A percentile compares a stretch with the other conserved stretches of the same genome.
Conservation (phyloP, 805 yeast species). For the Metschnikowia rubicola region DNA sequence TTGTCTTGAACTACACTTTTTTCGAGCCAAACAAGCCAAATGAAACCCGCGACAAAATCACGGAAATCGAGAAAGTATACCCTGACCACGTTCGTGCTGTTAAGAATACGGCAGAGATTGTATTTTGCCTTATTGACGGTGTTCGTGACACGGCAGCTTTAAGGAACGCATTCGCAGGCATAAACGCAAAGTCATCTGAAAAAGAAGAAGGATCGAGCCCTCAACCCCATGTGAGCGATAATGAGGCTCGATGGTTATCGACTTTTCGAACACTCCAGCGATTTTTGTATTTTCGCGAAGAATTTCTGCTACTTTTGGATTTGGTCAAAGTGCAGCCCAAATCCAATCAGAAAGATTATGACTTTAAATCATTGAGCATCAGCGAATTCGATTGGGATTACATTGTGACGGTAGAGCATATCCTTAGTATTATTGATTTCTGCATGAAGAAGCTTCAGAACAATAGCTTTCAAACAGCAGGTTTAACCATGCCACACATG, state of each 20-base stretch:
- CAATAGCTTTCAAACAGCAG: not conserved
- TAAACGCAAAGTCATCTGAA: not conserved
- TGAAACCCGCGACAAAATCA: too few species aligned
- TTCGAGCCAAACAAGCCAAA: not conserved
- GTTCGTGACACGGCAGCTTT: not conserved
- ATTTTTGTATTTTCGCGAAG: not conserved
- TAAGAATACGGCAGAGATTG: not conserved
- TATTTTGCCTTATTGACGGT: not conserved
- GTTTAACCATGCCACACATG: not conserved
- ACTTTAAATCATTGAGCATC: not conserved
- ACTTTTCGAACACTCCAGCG: not conserved
- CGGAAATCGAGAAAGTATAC: not conserved
- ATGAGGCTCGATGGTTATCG: not conserved
- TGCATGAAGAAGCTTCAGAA: not conserved
- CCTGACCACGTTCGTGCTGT: not conserved
- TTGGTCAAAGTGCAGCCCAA: too few species aligned
- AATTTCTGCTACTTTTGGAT: not conserved
- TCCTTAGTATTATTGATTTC: not conserved
- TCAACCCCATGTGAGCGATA: not conserved
- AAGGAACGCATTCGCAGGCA: not conserved
- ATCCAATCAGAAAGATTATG: not conserved
- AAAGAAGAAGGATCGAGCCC: not conserved
- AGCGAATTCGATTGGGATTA: not conserved
- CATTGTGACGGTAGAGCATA: not conserved
- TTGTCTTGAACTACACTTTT: not conserved